Percentiles rank a stretch among this genome's conserved stretches.
Conservation (phyloP, 1,139 yeast species). For the Kurtzmaniella quercitrusa region DNA sequence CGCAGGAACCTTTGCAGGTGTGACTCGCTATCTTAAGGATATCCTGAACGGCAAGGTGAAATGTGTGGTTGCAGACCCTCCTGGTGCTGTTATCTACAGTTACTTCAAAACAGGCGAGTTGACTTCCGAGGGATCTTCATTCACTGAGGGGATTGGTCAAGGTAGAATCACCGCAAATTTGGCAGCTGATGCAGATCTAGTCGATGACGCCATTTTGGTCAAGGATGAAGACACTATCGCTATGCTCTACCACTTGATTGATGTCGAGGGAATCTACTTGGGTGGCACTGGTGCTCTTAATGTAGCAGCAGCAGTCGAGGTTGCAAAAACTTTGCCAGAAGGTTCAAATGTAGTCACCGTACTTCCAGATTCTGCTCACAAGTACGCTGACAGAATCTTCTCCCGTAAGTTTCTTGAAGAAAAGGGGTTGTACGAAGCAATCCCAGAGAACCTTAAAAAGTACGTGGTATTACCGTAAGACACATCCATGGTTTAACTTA, state of each 20-base stretch:
- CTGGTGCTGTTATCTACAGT: conserved; percentile 81
- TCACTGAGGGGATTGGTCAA: conserved; percentile 95
- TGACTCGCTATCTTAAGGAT: conserved; percentile 68
- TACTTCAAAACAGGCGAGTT: conserved; percentile 61
- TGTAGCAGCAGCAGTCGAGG: conserved; percentile 75
- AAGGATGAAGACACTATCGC: conserved; percentile 72
- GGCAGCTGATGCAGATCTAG: conserved; percentile 60
- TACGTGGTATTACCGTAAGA: conserved; percentile 39
- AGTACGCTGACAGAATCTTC: conserved; percentile 78
- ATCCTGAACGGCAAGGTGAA: conserved; percentile 55
- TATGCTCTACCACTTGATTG: conserved; percentile 77
- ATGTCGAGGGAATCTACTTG: conserved; percentile 86
- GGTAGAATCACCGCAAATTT: conserved; percentile 86
- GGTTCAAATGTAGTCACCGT: conserved; percentile 81
- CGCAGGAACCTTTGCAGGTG: conserved; percentile 88
- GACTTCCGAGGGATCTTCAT: conserved; percentile 72
- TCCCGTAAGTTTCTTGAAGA: conserved; percentile 71
- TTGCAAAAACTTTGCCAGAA: conserved; percentile 73
- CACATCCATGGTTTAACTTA: too few relatives aligned
- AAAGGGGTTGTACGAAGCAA: conserved; percentile 58
- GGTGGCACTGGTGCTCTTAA: conserved; percentile 87
- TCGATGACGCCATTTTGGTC: conserved; percentile 72
- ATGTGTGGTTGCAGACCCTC: conserved; percentile 83
- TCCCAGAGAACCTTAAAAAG: conserved; percentile 69
- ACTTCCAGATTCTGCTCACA: conserved; percentile 84